Conservation (phyloP, 768 basidiomycete genomes). For the Daedaleopsis sinensis region DNA sequence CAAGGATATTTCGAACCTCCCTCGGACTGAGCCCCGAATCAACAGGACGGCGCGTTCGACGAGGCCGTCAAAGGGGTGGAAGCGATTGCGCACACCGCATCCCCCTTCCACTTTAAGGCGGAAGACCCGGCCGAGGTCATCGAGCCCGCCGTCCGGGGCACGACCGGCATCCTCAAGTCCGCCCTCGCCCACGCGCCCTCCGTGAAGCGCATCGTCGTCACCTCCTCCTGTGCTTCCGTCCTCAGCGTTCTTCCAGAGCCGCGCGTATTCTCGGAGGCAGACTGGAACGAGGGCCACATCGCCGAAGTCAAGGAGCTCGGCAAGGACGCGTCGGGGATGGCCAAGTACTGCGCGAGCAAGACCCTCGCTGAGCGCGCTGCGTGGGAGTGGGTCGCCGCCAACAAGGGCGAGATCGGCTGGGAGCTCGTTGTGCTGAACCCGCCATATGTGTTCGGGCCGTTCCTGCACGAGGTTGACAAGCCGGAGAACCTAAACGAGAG, state of each 20-base stretch:
- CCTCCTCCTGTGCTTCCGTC: slow-evolving; percentile 58
- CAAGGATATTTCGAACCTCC: too few relatives aligned
- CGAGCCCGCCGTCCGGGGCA: slow-evolving; percentile 73
- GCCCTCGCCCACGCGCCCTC: slow-evolving; percentile 46
- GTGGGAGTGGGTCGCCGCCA: slow-evolving; percentile 49
- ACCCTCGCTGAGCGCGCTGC: slow-evolving; percentile 61
- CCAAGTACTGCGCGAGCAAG: slow-evolving; percentile 63
- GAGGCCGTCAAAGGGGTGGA: slow-evolving; percentile 78
- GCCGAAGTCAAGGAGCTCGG: slow-evolving; percentile 52
- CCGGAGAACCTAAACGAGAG: slow-evolving; percentile 41
- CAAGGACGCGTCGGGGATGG: slow-evolving; percentile 37
- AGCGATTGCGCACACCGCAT: slow-evolving; percentile 70
- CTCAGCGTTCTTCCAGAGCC: slow-evolving; percentile 24
- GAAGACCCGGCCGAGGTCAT: slow-evolving; percentile 59
- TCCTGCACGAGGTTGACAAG: slow-evolving; percentile 35
- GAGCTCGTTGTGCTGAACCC: slow-evolving; percentile 59
- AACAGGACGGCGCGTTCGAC: slow-evolving; percentile 70
- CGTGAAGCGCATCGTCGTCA: slow-evolving; percentile 65
- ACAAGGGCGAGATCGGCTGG: slow-evolving; percentile 47
- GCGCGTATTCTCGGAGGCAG: slow-evolving; percentile 45
- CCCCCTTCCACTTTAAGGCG: slow-evolving; percentile 54
- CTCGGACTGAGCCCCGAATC: too few relatives aligned
- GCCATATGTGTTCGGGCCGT: slow-evolving; percentile 39
- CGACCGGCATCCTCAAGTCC: slow-evolving; percentile 61
- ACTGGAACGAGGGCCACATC: slow-evolving; percentile 67